A percentile compares a stretch with the other conserved stretches of the same genome.
Evolutionary conservation across 768 basidiomycete genomes (phyloP).

Genomic region (Mycena amicta): DNA sequence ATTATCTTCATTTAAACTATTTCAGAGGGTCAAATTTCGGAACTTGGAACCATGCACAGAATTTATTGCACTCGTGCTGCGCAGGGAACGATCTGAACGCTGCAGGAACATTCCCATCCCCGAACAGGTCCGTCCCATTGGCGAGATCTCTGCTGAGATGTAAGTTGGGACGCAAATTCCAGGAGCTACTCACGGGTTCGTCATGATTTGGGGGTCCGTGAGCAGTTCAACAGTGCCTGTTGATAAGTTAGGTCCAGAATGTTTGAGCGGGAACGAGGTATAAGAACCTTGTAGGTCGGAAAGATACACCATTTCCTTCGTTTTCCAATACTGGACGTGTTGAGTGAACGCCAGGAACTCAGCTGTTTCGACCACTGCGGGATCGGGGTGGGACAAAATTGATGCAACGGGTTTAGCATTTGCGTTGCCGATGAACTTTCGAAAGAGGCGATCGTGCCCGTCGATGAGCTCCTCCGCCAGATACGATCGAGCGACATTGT

Average conservation of each 20-base stretch:
- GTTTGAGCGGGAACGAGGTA: not conserved
- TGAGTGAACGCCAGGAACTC: slow-evolving; percentile 22
- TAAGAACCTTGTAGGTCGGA: slow-evolving; percentile 22
- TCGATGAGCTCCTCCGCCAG: not conserved
- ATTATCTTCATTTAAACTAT: too few species aligned
- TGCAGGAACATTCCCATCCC: not conserved
- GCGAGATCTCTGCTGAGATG: not conserved
- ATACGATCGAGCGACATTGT: not conserved
- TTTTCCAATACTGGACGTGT: slow-evolving; percentile 22
- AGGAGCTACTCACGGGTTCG: not conserved
- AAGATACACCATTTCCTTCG: slow-evolving; percentile 13
- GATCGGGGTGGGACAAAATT: not conserved
- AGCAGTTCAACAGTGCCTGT: not conserved
- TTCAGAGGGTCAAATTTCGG: too few species aligned
- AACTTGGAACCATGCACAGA: not conserved
- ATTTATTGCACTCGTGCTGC: not conserved
- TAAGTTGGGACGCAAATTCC: not conserved
- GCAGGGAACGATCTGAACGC: not conserved
- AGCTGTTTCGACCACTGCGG: not conserved
- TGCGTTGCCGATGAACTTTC: not conserved
- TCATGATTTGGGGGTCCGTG: slow-evolving; percentile 2
- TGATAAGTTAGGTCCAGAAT: not conserved
- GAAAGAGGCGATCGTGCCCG: too few species aligned
- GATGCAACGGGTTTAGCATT: not conserved
- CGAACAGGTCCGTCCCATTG: not conserved